Base-by-base conservation (phyloP, 192 early-diverging fungal species). In the Coemansia erecta region DNA sequence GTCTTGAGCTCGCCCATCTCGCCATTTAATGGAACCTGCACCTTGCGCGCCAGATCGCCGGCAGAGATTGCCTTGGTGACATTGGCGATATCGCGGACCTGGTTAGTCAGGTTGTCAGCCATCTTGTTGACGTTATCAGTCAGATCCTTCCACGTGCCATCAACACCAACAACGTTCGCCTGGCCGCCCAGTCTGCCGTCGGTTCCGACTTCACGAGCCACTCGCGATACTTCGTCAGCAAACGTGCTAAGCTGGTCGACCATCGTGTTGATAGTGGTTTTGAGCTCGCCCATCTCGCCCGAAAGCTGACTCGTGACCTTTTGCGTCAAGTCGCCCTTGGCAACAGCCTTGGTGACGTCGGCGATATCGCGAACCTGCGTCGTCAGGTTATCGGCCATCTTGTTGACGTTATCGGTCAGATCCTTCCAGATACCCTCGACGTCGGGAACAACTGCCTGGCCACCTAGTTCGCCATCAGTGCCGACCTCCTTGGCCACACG, bases 401-500 rank as follows among this genome's bases (percentile, higher is more conserved):
- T 79, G 22, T 87, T 85, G 18, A 81, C 80, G 37, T 84, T 61
- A 60, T 87, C 83, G 56, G 83, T 52, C 31, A 26, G 55, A 43
- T 85, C 74, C 56, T 85, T 89, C 87, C 87, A 89, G 0, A 82
- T 85, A 0, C 87, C 85, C 13, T 76, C 81, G 9, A 83, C 81
- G n/a, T 66, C 82, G 35, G 49, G 59, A 2, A 89, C 87, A 11
- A 83, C 51, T 1, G 88, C 88, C 53, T 86, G 86, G 8, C 85
- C 88, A 10, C 88, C 88, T 0, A 90, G 59, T 24, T 70, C 70
- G n/a, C 88, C 88, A 62, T 89, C 88, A 0, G 85, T 87, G 0
- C 88, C 88, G 9, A 89, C 88, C 59, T 89, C 85, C 21, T 83
- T 81, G 9, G 88, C 82, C 0, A 89, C 85, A 51, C 88, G 80